phyloP scores from a whole-genome alignment of 2,329 filamentous ascomycete species.

The Periconia macrospinosa region DNA sequence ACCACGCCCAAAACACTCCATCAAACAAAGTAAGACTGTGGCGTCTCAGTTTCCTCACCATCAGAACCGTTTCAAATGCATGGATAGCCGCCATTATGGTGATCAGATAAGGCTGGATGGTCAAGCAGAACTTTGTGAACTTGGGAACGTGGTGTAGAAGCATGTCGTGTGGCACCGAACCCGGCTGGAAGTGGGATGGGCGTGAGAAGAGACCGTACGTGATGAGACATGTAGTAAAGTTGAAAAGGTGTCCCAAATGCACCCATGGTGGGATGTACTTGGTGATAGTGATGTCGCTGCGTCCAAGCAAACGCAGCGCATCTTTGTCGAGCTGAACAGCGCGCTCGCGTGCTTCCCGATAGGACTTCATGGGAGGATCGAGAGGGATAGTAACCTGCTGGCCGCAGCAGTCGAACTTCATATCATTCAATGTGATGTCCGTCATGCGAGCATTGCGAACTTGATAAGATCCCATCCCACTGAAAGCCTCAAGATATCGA shows the following conservation, averaged over 20 bases:
- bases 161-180: constrained; percentile 38
- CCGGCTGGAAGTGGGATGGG: constrained; percentile 35
- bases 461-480: constrained; percentile 57
- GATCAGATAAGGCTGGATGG: constrained; percentile 62
- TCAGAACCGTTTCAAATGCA: constrained; percentile 58
- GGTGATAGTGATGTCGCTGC: constrained; percentile 59
- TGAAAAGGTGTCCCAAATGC: constrained; percentile 49
- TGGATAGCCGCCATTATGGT: constrained; percentile 67
- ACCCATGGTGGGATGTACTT: constrained; percentile 56
- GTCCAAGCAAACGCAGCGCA: constrained; percentile 61
- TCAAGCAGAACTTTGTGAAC: constrained; percentile 61
- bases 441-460: constrained; percentile 63
- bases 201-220: constrained; percentile 33
- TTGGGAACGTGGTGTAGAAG: constrained; percentile 54
- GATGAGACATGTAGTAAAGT: constrained; percentile 53
- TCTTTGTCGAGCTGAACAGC: constrained; percentile 73
- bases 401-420: constrained; percentile 63
- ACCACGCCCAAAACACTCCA: constrained; percentile 58
- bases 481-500: constrained; percentile 77
- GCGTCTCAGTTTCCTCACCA: constrained; percentile 52
- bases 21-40: constrained; percentile 56
- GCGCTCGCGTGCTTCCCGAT: constrained; percentile 68
- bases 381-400: constrained; percentile 61
- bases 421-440: constrained; percentile 64
- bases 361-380: constrained; percentile 68